Conservation (phyloP, 2,329 filamentous ascomycete genomes). For the Penicillium sp. region DNA sequence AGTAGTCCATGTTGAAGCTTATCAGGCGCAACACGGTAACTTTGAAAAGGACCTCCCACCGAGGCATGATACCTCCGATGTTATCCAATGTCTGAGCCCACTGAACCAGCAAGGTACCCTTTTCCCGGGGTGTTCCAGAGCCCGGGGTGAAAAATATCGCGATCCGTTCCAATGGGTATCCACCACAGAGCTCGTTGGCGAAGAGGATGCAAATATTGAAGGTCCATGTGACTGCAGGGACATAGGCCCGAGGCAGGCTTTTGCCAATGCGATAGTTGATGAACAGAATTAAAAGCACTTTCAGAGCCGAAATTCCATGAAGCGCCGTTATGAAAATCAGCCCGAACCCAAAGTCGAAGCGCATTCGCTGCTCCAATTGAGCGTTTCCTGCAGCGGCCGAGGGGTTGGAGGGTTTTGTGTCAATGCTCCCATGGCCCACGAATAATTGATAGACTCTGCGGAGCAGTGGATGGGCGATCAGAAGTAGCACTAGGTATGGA, state of each 20-base stretch:
- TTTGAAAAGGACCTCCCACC: constrained; percentile 98
- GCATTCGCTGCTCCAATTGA: constrained; percentile 65
- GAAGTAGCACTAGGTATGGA: constrained; percentile 70
- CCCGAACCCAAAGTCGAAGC: constrained; percentile 81
- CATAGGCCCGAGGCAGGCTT: constrained; percentile 63
- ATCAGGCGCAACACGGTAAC: constrained; percentile 88
- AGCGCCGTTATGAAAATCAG: constrained; percentile 72
- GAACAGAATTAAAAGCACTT: constrained; percentile 75
- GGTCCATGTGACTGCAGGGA: constrained; percentile 77
- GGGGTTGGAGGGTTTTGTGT: constrained; percentile 19
- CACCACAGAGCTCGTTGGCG: constrained; percentile 77
- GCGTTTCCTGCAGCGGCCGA: constrained; percentile 48
- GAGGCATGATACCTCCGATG: constrained; percentile 75
- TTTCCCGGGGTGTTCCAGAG: constrained; percentile 32
- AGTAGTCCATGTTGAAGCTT: constrained; percentile 95
- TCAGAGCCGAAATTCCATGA: constrained; percentile 81
- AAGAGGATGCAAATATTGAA: constrained; percentile 88
- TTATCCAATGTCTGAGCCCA: constrained; percentile 73
- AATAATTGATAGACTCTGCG: constrained; percentile 67
- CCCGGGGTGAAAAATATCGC: constrained; percentile 49
- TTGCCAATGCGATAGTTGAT: constrained; percentile 79
- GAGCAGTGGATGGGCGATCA: constrained; percentile 75
- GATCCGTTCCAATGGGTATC: constrained; percentile 70
- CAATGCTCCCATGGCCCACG: constrained; percentile 42
- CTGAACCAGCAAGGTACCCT: constrained; percentile 50